phyloP scores from a whole-genome alignment of 2,329 filamentous ascomycete genomes.

The Hypoxylon sp. region DNA sequence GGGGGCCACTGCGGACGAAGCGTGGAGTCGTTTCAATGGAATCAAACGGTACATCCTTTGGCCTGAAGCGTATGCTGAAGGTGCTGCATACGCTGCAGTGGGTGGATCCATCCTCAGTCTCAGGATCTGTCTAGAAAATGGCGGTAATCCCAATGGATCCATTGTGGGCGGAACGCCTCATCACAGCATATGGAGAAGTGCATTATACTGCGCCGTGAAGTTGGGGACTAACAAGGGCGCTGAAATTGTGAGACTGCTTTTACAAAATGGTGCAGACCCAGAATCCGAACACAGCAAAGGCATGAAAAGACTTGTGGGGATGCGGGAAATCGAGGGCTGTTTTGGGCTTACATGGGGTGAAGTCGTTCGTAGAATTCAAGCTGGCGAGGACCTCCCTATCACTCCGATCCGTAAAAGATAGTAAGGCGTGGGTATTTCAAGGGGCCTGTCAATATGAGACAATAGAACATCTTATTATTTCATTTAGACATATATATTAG shows the following conservation, averaged over 20 bases:
- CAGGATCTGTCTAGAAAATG: slow-evolving; percentile 34
- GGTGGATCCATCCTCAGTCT: too few species aligned
- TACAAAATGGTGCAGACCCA: slow-evolving; percentile 15
- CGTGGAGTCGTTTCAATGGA: slow-evolving; percentile 21
- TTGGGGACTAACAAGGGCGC: background rate
- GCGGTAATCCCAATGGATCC: slow-evolving; percentile 22
- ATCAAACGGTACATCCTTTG: slow-evolving; percentile 30
- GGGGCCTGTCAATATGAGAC: background rate
- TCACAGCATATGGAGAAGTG: too few species aligned
- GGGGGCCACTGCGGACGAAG: slow-evolving; percentile 5
- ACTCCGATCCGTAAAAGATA: background rate
- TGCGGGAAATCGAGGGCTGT: slow-evolving; percentile 12
- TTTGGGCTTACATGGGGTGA: slow-evolving; percentile 29
- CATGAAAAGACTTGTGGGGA: background rate
- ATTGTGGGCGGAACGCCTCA: too few species aligned
- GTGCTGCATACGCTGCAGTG: too few species aligned
- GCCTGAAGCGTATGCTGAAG: slow-evolving; percentile 3
- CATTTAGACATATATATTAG: too few species aligned
- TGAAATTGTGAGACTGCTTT: slow-evolving; percentile 21
- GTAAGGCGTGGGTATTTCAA: background rate
- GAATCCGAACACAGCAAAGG: background rate
- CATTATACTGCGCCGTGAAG: background rate
- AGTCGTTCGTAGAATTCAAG: slow-evolving; percentile 17
- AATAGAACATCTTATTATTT: too few species aligned
- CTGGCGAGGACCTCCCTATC: slow-evolving; percentile 32